Evolutionary conservation across 1,284 basidiomycete genomes (phyloP).

Genomic region (Cystobasidiaceae sp.): DNA sequence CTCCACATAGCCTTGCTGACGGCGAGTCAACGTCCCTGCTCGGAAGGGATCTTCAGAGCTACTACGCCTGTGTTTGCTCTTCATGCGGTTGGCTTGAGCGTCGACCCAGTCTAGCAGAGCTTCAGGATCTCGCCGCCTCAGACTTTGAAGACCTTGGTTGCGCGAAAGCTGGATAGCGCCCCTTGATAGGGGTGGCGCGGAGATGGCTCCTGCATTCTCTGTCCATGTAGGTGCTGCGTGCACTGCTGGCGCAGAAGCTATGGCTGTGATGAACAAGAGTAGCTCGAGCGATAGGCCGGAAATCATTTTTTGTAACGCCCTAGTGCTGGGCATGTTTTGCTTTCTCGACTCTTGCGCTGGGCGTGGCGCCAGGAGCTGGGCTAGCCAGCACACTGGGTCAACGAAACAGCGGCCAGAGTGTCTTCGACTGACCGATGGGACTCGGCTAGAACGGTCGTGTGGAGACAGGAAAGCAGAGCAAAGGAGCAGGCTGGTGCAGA

Average conservation of each 20-base stretch:
- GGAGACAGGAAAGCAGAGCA: too few species aligned
- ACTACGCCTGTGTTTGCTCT: background rate
- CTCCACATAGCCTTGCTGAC: constrained; percentile 13
- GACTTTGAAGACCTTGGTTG: constrained; percentile 3
- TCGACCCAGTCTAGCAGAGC: constrained; percentile 8
- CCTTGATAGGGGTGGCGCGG: too few species aligned
- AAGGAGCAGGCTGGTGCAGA: too few species aligned
- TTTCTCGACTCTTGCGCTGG: background rate
- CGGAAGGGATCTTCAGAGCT: too few species aligned
- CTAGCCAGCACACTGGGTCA: background rate
- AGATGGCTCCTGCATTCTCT: too few species aligned
- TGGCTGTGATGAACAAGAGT: too few species aligned
- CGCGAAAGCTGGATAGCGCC: too few species aligned
- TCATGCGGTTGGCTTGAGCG: background rate
- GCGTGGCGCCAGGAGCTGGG: background rate
- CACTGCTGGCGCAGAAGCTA: too few species aligned
- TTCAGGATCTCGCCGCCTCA: background rate
- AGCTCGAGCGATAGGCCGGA: too few species aligned
- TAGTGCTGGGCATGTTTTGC: background rate
- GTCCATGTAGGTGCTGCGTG: too few species aligned
- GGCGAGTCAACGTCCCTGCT: background rate
- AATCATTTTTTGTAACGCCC: background rate
- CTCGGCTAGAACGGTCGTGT: background rate
- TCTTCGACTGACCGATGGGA: background rate
- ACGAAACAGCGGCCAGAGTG: background rate